phyloP scores from a whole-genome alignment of 1,139 yeast genomes.

The Geotrichum fermentans region DNA sequence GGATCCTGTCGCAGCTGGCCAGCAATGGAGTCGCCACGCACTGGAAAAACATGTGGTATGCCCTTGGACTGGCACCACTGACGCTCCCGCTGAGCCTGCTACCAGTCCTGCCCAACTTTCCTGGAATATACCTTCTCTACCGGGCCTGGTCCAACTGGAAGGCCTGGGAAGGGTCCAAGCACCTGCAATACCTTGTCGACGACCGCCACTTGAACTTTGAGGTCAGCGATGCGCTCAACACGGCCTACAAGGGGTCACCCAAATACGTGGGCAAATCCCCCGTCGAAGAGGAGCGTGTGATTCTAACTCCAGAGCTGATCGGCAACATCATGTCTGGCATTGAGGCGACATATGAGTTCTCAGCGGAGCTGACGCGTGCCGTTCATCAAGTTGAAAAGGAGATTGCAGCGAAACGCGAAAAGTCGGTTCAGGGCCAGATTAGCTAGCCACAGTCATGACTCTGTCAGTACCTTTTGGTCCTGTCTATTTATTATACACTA shows the following conservation, averaged over 20 bases:
- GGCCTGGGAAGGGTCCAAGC: slow-evolving; percentile 72
- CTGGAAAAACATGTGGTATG: slow-evolving; percentile 42
- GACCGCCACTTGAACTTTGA: slow-evolving; percentile 28
- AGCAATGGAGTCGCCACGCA: slow-evolving; percentile 42
- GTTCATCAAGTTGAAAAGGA: slow-evolving; percentile 27
- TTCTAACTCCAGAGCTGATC: slow-evolving; percentile 25
- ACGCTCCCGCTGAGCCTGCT: slow-evolving; percentile 74
- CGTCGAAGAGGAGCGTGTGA: neutral
- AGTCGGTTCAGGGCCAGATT: too few species aligned
- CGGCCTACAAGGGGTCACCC: slow-evolving; percentile 20
- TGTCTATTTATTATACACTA: too few species aligned
- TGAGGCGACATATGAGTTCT: slow-evolving; percentile 28
- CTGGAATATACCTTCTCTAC: slow-evolving; percentile 81
- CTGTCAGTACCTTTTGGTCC: too few species aligned
- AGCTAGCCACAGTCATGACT: too few species aligned
- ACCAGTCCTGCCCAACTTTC: slow-evolving; percentile 86
- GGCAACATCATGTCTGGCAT: slow-evolving; percentile 25
- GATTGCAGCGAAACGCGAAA: slow-evolving; percentile 15
- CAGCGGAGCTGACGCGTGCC: slow-evolving; percentile 30
- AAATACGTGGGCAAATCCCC: neutral
- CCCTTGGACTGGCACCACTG: slow-evolving; percentile 65
- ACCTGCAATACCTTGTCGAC: slow-evolving; percentile 50
- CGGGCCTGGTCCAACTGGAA: slow-evolving; percentile 80
- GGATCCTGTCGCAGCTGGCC: slow-evolving; percentile 34
- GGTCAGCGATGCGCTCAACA: slow-evolving; percentile 23